A percentile compares a stretch with the other conserved stretches of the same genome.
Evolutionary conservation across 805 yeast species (phyloP).

Genomic region (Allodekkera sacchari): DNA sequence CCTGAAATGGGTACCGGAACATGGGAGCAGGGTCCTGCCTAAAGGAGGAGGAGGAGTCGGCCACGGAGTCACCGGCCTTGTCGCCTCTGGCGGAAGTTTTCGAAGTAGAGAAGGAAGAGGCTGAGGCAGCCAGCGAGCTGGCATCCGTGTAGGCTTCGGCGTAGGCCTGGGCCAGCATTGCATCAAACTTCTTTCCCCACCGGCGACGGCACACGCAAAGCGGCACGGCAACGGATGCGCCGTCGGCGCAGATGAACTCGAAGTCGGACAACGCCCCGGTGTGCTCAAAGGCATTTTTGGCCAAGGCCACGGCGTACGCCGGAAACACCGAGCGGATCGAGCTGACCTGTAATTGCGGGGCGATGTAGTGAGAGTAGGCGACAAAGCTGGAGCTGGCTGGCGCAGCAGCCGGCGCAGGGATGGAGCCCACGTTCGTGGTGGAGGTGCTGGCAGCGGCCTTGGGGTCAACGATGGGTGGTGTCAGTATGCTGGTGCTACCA

Average conservation of each 20-base stretch:
- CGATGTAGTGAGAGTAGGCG: constrained; percentile 67
- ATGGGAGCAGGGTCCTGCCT: constrained; percentile 31
- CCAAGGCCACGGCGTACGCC: constrained; percentile 69
- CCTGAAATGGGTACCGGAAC: constrained; percentile 68
- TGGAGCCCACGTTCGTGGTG: neutral
- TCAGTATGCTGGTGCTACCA: too few relatives aligned
- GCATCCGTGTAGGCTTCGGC: constrained; percentile 41
- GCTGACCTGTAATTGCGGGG: constrained; percentile 60
- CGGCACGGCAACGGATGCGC: constrained; percentile 59
- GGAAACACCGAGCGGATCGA: constrained; percentile 66
- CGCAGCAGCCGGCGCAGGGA: neutral
- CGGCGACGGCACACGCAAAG: constrained; percentile 53
- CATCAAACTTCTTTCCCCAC: constrained; percentile 71
- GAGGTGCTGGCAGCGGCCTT: too few relatives aligned
- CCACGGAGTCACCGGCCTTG: neutral
- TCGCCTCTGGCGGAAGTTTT: neutral
- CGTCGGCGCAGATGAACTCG: constrained; percentile 63
- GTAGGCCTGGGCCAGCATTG: constrained; percentile 54
- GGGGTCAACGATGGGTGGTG: too few relatives aligned
- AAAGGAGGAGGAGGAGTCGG: neutral
- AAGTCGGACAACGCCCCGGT: constrained; percentile 61
- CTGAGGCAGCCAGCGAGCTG: constrained; percentile 6
- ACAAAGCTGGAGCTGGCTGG: constrained; percentile 34
- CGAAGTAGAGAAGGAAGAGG: constrained; percentile 1
- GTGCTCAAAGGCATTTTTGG: constrained; percentile 64